Evolutionary conservation across 163 green algal genomes (phyloP).

Genomic region (Scenedesmus sp.): DNA sequence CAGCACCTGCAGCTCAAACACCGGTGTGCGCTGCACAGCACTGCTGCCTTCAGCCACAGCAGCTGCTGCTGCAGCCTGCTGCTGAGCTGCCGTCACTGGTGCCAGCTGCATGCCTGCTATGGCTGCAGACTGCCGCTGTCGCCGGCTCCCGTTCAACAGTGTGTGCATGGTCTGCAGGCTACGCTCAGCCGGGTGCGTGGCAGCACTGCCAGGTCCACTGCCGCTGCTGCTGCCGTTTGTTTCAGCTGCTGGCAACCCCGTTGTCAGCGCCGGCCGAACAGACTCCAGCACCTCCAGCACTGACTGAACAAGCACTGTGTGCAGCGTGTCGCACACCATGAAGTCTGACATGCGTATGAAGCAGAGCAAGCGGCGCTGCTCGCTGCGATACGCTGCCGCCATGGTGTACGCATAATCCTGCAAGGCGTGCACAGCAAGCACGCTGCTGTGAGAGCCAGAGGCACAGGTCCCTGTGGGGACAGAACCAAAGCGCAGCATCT

Average conservation of each 20-base stretch:
- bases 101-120: constrained; percentile 19
- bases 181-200: background rate
- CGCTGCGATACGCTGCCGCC: constrained; percentile 79
- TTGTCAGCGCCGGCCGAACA: constrained; percentile 34
- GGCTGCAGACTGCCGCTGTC: constrained; percentile 28
- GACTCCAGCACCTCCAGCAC: constrained; percentile 70
- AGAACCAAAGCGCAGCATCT: background rate
- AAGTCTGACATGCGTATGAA: constrained; percentile 88
- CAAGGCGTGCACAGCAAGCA: background rate
- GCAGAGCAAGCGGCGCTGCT: constrained; percentile 80
- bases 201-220: constrained; percentile 20
- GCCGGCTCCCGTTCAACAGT: constrained; percentile 34
- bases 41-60: constrained; percentile 24
- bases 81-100: constrained; percentile 14
- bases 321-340: constrained; percentile 84
- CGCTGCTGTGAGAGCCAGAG: background rate
- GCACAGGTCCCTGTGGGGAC: background rate
- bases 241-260: background rate
- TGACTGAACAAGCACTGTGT: constrained; percentile 76
- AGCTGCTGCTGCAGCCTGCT: constrained; percentile 4
- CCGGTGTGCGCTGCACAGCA: constrained; percentile 19
- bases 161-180: constrained; percentile 19
- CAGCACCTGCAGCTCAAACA: constrained; percentile 83
- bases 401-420: constrained; percentile 86
- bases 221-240: constrained; percentile 22